Evolutionary conservation across 768 basidiomycete species (phyloP).

Genomic region (Pleurotus salmoneostramineus): DNA sequence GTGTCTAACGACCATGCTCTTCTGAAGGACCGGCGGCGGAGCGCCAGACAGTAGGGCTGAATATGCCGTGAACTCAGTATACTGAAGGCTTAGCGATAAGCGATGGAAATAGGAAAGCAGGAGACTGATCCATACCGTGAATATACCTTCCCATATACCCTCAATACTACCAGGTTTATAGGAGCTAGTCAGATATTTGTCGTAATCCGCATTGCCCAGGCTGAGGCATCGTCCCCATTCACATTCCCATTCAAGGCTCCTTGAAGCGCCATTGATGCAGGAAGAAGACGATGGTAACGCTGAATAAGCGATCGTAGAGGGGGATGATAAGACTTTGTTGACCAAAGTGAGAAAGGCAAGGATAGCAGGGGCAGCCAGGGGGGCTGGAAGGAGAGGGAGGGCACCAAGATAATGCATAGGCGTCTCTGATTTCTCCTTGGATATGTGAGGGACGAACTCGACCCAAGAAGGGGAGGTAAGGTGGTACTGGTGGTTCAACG

Average conservation of each 20-base stretch:
- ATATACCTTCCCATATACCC: slow-evolving; percentile 78
- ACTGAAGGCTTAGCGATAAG: slow-evolving; percentile 34
- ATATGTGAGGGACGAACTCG: slow-evolving; percentile 38
- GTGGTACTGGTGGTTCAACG: slow-evolving; percentile 46
- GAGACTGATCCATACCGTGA: slow-evolving; percentile 46
- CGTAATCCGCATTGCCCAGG: slow-evolving; percentile 25
- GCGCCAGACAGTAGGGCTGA: slow-evolving; percentile 70
- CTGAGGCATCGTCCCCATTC: slow-evolving; percentile 63
- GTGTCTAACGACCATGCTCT: slow-evolving; percentile 76
- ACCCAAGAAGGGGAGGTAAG: slow-evolving; percentile 56
- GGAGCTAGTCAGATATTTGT: slow-evolving; percentile 33
- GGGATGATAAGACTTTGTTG: slow-evolving; percentile 24
- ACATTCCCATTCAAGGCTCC: slow-evolving; percentile 59
- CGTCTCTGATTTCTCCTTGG: background rate
- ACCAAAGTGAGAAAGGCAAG: slow-evolving; percentile 62
- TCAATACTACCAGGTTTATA: slow-evolving; percentile 68
- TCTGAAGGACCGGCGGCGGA: slow-evolving; percentile 60
- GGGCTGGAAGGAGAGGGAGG: slow-evolving; percentile 49
- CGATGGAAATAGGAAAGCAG: slow-evolving; percentile 6
- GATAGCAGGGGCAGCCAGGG: slow-evolving; percentile 69
- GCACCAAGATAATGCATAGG: slow-evolving; percentile 40
- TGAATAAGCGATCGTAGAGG: background rate
- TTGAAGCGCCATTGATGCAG: slow-evolving; percentile 16
- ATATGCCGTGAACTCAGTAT: slow-evolving; percentile 83
- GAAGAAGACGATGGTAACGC: slow-evolving; percentile 6